Conservation (phyloP, 495 filamentous ascomycete species). For the Hypoxylon trugodes region DNA sequence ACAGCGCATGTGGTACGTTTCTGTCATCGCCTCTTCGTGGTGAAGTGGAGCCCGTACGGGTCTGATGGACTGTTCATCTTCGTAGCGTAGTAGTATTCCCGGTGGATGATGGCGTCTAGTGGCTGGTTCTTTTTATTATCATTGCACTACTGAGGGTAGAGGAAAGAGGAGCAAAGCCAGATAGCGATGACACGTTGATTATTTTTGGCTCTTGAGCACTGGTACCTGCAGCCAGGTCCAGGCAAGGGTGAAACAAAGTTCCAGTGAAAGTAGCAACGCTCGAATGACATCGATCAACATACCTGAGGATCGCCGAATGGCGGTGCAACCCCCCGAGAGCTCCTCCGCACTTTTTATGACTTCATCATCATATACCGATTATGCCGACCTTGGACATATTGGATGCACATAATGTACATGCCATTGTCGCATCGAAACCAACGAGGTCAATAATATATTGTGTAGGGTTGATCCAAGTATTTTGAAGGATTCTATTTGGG, state of each 20-base stretch:
- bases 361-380: constrained; percentile 28
- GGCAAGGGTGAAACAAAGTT: constrained; percentile 12
- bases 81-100: constrained; percentile 13
- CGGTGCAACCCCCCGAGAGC: constrained; percentile 5
- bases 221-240: constrained; percentile 19
- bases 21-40: background rate
- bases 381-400: background rate
- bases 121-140: constrained; percentile 20
- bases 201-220: constrained; percentile 6
- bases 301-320: constrained; percentile 31
- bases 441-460: background rate
- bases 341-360: constrained; percentile 16
- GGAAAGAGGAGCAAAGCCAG: constrained; percentile 5
- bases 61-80: constrained; percentile 6
- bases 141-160: background rate
- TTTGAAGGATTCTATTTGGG: constrained; percentile 14
- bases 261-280: constrained; percentile 3
- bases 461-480: no score
- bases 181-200: constrained; percentile 21
- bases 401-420: no score
- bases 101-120: constrained; percentile 25
- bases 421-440: constrained; percentile 11
- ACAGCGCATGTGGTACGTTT: background rate
- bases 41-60: background rate
- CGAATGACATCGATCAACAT: constrained; percentile 33